phyloP scores from a whole-genome alignment of 2,329 filamentous ascomycete genomes.

The Fusarium camptoceras region DNA sequence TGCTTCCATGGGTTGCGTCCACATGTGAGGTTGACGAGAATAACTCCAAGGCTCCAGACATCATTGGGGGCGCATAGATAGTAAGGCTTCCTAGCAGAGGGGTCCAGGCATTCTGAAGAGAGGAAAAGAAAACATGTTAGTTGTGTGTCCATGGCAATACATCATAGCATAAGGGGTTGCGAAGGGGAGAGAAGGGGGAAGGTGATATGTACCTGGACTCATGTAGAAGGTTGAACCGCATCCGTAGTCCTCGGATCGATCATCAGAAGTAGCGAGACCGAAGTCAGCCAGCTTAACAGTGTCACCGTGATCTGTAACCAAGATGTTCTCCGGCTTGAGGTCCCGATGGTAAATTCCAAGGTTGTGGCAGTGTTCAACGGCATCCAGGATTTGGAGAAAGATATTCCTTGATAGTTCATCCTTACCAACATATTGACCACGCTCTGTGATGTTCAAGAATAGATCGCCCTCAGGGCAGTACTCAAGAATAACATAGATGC shows the following conservation, averaged over 20 bases:
- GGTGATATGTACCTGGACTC: slow-evolving; percentile 84
- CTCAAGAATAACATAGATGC: slow-evolving; percentile 95
- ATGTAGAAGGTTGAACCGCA: slow-evolving; percentile 99
- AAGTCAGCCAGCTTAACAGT: slow-evolving; percentile 98
- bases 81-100: slow-evolving; percentile 76
- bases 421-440: slow-evolving; percentile 91
- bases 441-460: slow-evolving; percentile 97
- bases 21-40: slow-evolving; percentile 96
- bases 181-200: slow-evolving; percentile 19
- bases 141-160: slow-evolving; percentile 33
- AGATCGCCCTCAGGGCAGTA: slow-evolving; percentile 97
- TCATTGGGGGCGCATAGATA: slow-evolving; percentile 96
- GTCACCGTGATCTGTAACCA: slow-evolving; percentile 88
- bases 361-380: slow-evolving; percentile 93
- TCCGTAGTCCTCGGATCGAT: slow-evolving; percentile 91
- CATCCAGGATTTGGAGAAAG: slow-evolving; percentile 96
- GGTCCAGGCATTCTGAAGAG: slow-evolving; percentile 84
- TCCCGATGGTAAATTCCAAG: slow-evolving; percentile 97
- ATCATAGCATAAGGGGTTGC: slow-evolving; percentile 15
- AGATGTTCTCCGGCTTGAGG: slow-evolving; percentile 97
- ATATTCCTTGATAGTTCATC: slow-evolving; percentile 87
- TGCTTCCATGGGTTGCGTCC: slow-evolving; percentile 99
- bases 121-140: slow-evolving; percentile 45
- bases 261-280: slow-evolving; percentile 88
- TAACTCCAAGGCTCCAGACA: slow-evolving; percentile 97